phyloP scores from a whole-genome alignment of 257 asterid species.

The Solanum phureja region DNA sequence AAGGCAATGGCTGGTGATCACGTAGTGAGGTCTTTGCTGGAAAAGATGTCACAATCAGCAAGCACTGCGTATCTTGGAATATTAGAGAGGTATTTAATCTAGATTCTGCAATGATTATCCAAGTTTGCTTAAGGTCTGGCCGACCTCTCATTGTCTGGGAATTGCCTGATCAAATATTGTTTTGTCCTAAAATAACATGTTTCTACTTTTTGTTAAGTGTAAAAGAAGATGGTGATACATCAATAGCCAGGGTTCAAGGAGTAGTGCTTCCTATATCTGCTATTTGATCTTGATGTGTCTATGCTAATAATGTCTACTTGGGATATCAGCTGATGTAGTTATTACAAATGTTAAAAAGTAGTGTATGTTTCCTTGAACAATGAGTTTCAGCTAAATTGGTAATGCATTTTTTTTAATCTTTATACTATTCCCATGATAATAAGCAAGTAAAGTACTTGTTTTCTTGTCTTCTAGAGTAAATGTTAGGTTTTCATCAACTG shows the following conservation, averaged over 20 bases:
- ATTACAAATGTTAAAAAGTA: neutral
- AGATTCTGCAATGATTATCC: neutral
- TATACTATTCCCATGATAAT: neutral
- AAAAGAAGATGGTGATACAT: neutral
- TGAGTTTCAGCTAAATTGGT: neutral
- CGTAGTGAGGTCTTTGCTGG: slow-evolving; percentile 83
- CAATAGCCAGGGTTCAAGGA: neutral
- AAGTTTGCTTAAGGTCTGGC: neutral
- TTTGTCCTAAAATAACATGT: neutral
- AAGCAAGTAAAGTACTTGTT: neutral
- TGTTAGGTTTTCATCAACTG: neutral
- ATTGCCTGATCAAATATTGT: neutral
- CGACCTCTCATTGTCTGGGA: neutral
- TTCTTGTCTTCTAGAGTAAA: neutral
- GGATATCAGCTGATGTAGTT: neutral
- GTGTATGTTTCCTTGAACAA: neutral
- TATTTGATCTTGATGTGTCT: neutral
- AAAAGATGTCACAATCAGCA: slow-evolving; percentile 85
- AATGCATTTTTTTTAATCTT: neutral
- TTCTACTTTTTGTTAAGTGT: neutral
- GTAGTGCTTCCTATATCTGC: neutral
- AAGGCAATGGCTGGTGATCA: slow-evolving; percentile 99
- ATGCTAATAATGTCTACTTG: neutral
- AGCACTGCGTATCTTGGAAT: slow-evolving; percentile 89
- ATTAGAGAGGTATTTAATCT: slow-evolving; percentile 64